Conservation (phyloP, 352 stramenopile genomes). For the Phytophthora pistaciae region DNA sequence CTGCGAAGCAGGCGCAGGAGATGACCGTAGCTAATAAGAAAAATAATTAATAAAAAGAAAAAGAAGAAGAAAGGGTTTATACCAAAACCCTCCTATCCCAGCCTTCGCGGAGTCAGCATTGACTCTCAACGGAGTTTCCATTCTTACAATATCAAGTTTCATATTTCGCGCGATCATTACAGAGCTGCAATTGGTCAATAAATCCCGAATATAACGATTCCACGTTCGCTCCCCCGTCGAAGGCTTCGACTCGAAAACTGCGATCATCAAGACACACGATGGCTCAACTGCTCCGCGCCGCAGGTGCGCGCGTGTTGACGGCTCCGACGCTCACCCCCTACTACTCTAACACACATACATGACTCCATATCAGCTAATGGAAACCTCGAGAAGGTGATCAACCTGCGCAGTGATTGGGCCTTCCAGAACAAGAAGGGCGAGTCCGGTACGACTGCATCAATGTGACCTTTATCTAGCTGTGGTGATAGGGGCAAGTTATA, state of each 20-base stretch:
- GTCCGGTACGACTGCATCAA: slow-evolving; percentile 48
- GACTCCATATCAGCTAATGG: slow-evolving; percentile 54
- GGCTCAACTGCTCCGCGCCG: slow-evolving; percentile 58
- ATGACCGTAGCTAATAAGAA: too few species aligned
- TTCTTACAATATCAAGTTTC: slow-evolving; percentile 25
- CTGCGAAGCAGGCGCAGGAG: too few species aligned
- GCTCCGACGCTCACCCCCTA: background rate
- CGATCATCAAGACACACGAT: slow-evolving; percentile 26
- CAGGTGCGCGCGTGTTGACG: slow-evolving; percentile 25
- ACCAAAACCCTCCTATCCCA: too few species aligned
- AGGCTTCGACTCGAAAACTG: background rate
- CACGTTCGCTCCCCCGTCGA: background rate
- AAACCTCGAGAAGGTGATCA: slow-evolving; percentile 76
- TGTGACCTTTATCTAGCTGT: background rate
- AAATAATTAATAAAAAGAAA: too few species aligned
- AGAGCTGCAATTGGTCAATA: slow-evolving; percentile 10
- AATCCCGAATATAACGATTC: slow-evolving; percentile 2
- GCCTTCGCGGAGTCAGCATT: too few species aligned
- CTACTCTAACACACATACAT: background rate
- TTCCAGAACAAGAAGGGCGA: slow-evolving; percentile 89
- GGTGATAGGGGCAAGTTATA: background rate
- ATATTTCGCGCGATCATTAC: slow-evolving; percentile 1
- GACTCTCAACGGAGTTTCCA: background rate
- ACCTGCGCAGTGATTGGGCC: slow-evolving; percentile 71
- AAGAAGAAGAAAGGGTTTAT: too few species aligned